These are phyloP conservation scores for Metschnikowia colocasiae DNA, from an alignment of 805 yeast genomes.

Conservation along the genomic window DNA sequence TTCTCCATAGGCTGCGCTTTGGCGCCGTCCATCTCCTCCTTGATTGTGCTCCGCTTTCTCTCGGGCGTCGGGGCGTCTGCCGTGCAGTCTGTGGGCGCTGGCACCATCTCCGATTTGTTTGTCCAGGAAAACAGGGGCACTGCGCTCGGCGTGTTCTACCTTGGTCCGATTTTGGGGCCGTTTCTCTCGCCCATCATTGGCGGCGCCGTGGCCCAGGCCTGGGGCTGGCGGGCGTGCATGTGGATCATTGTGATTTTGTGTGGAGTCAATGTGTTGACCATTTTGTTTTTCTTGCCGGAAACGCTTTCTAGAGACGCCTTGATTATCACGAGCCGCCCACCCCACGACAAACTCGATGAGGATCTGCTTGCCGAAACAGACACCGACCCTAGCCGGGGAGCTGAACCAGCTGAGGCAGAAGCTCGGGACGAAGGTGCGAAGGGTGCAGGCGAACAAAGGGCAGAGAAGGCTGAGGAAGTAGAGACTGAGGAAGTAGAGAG, in stretches of 20 bases:
- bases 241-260: slow-evolving; percentile 75
- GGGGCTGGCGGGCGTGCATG: slow-evolving; percentile 90
- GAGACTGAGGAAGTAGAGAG: too few relatives aligned
- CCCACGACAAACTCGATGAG: too few relatives aligned
- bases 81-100: slow-evolving; percentile 88
- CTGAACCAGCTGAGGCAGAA: too few relatives aligned
- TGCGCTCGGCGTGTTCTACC: slow-evolving; percentile 75
- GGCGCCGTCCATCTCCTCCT: slow-evolving; percentile 54
- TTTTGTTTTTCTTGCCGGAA: slow-evolving; percentile 69
- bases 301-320: slow-evolving; percentile 63
- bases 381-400: too few relatives aligned
- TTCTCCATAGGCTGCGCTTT: slow-evolving; percentile 73
- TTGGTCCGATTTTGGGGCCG: slow-evolving; percentile 83
- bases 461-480: too few relatives aligned
- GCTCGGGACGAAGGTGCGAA: too few relatives aligned
- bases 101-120: slow-evolving; percentile 74
- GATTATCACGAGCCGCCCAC: too few relatives aligned
- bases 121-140: slow-evolving; percentile 65
- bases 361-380: too few relatives aligned
- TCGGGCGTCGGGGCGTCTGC: slow-evolving; percentile 77
- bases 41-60: slow-evolving; percentile 65
- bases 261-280: slow-evolving; percentile 46
- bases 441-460: too few relatives aligned
- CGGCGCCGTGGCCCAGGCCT: slow-evolving; percentile 62
- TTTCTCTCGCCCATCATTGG: slow-evolving; percentile 74